Evolutionary conservation across 371 early-diverging fungal genomes (phyloP).

Genomic region (Batkoa obscura): DNA sequence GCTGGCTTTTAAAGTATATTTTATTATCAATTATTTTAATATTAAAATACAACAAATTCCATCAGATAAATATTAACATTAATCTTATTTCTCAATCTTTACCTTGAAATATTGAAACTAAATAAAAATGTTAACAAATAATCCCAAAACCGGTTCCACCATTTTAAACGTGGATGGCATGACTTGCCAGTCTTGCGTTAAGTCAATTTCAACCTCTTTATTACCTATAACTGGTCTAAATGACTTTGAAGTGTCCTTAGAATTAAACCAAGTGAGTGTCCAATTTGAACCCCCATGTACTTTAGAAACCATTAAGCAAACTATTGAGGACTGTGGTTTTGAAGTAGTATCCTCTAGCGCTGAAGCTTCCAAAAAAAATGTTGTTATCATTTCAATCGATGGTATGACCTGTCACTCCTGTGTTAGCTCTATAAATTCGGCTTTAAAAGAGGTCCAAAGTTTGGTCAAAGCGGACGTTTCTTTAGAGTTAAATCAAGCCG

Average conservation of each 20-base stretch:
- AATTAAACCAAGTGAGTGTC: slow-evolving; percentile 21
- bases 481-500: slow-evolving; percentile 22
- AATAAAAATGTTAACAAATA: too few species aligned
- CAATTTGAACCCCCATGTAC: neutral
- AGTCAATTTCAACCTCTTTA: slow-evolving; percentile 35
- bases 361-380: neutral
- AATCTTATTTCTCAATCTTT: too few species aligned
- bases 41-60: too few species aligned
- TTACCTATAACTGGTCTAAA: slow-evolving; percentile 19
- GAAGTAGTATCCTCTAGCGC: neutral
- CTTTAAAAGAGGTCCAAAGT: slow-evolving; percentile 20
- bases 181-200: slow-evolving; percentile 78
- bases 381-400: neutral
- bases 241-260: slow-evolving; percentile 22
- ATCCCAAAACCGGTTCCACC: too few species aligned
- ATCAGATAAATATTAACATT: too few species aligned
- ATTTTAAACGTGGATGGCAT: slow-evolving; percentile 27
- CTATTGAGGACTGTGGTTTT: slow-evolving; percentile 4
- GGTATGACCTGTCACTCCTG: neutral
- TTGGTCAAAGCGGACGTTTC: slow-evolving; percentile 20
- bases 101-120: too few species aligned
- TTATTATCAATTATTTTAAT: too few species aligned
- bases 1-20: too few species aligned
- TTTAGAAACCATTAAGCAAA: neutral
- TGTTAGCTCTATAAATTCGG: slow-evolving; percentile 40